These are phyloP conservation scores for Penicillium verrucosum DNA, from an alignment of 2,329 filamentous ascomycete genomes.

Conservation along the genomic window DNA sequence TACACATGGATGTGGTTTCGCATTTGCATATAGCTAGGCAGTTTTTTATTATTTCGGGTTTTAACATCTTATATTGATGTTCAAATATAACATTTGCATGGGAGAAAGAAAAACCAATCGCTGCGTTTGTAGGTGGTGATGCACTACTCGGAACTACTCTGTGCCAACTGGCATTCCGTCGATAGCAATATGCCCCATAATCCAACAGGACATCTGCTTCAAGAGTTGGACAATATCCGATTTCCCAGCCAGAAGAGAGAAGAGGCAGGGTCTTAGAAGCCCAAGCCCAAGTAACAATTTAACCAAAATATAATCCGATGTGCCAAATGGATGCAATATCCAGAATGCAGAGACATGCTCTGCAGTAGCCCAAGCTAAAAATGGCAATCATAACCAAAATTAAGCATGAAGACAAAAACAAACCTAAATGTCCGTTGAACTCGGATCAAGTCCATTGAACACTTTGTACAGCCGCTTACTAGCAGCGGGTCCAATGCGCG, in stretches of 20 bases:
- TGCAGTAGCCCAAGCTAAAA: neutral
- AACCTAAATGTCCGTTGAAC: constrained; percentile 42
- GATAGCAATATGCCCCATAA: neutral
- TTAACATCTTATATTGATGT: neutral
- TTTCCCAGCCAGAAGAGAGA: neutral
- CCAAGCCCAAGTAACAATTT: neutral
- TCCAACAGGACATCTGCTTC: neutral
- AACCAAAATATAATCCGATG: neutral
- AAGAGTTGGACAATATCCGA: neutral
- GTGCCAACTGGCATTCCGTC: neutral
- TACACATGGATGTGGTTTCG: neutral
- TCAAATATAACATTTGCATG: neutral
- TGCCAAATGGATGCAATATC: neutral
- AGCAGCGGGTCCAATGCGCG: constrained; percentile 47
- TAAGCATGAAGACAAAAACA: neutral
- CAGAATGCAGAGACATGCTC: neutral
- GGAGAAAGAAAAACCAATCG: neutral
- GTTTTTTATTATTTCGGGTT: neutral
- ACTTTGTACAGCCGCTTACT: constrained; percentile 50
- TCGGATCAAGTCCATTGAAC: constrained; percentile 47
- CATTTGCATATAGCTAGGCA: neutral
- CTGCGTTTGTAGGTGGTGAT: neutral
- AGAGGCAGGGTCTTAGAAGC: neutral
- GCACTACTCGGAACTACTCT: neutral
- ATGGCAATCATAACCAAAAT: constrained; percentile 1